A percentile compares a stretch with the other conserved stretches of the same genome.
These are phyloP conservation scores for Glutinoglossum americanum DNA, from an alignment of 495 filamentous ascomycete species.

Conservation along the genomic window DNA sequence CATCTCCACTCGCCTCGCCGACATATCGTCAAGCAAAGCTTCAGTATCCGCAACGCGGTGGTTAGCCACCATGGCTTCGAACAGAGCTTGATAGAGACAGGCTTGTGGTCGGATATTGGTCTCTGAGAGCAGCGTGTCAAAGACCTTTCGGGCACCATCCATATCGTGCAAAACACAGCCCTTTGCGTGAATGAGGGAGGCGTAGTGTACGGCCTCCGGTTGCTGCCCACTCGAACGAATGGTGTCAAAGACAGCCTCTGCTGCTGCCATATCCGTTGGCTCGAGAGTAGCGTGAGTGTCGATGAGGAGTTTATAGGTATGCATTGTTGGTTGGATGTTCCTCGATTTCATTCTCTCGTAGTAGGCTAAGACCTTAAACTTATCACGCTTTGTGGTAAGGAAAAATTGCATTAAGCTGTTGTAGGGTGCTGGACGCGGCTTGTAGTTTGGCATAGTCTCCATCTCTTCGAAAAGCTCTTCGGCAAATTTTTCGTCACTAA, in stretches of 20 bases:
- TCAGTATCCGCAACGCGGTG: slow-evolving; percentile 61
- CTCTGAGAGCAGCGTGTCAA: slow-evolving; percentile 55
- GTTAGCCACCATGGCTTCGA: slow-evolving; percentile 93
- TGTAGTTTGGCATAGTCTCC: slow-evolving; percentile 98
- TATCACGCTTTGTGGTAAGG: slow-evolving; percentile 88
- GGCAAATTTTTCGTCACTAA: slow-evolving; percentile 91
- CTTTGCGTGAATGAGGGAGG: slow-evolving; percentile 85
- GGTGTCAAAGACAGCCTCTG: slow-evolving; percentile 60
- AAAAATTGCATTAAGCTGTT: slow-evolving; percentile 99
- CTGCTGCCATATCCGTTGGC: slow-evolving; percentile 74
- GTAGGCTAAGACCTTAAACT: slow-evolving; percentile 82
- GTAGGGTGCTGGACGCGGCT: slow-evolving; percentile 87
- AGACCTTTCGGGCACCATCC: slow-evolving; percentile 54
- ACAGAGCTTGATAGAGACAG: slow-evolving; percentile 84
- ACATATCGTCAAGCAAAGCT: slow-evolving; percentile 53
- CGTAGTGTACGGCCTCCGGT: slow-evolving; percentile 86
- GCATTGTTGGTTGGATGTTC: slow-evolving; percentile 74
- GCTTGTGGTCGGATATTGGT: slow-evolving; percentile 43
- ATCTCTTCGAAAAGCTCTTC: slow-evolving; percentile 98
- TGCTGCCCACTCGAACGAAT: slow-evolving; percentile 52
- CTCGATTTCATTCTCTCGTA: slow-evolving; percentile 81
- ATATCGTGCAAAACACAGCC: slow-evolving; percentile 89
- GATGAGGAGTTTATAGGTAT: slow-evolving; percentile 95
- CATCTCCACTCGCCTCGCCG: slow-evolving; percentile 46
- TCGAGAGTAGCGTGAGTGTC: slow-evolving; percentile 90